Evolutionary conservation across 805 yeast species (phyloP), one percentile per base, ranked within the genome.

Genomic region (Suhomyces tanzawaensis): DNA sequence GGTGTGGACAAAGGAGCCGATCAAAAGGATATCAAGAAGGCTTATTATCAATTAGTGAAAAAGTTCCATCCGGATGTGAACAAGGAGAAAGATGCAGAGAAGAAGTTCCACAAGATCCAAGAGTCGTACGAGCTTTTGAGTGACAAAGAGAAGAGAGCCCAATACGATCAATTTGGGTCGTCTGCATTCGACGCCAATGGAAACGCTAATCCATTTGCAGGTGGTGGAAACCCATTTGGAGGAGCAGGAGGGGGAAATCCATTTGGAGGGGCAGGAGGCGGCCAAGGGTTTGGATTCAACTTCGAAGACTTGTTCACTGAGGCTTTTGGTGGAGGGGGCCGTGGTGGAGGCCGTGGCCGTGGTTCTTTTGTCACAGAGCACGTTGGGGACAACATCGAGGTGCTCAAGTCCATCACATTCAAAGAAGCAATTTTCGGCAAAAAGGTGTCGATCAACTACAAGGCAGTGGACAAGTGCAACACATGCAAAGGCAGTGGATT

Each of bases 61-160:
- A 77, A 91, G 60, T 89, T 71, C 62, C 99, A 93, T 62, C 99
- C 99, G 0, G 99, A 93, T 67, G 86, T 93, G 31, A 93, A 91
- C 62, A 93, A 91, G 62, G 96, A 86, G 46, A 76, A 78, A 18
- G 91, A 77, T 14, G 93, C 98, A 0, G 95, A 91, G 52, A 78
- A 79, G 55, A 81, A 81, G 60, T 93, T 93, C 67, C 98, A 93
- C 55, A 87, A 85, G 53, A 77, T 93, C 47, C 98, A 91, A 57
- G 93, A 85, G 47, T 95, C 97, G 1, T 93, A 95, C 57, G 99
- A 93, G 62, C 78, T 93, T 25, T 71, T 93, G 54, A 81, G 88
- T 31, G 95, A 89, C 58, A 85, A 87, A 37, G 77, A 77, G 15
- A 91, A 91, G 72, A 79, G 88, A 52, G 77, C 82, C 37, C 96